Conservation (phyloP, 176 grass and related monocot species). For the Cymbopogon citratus region DNA sequence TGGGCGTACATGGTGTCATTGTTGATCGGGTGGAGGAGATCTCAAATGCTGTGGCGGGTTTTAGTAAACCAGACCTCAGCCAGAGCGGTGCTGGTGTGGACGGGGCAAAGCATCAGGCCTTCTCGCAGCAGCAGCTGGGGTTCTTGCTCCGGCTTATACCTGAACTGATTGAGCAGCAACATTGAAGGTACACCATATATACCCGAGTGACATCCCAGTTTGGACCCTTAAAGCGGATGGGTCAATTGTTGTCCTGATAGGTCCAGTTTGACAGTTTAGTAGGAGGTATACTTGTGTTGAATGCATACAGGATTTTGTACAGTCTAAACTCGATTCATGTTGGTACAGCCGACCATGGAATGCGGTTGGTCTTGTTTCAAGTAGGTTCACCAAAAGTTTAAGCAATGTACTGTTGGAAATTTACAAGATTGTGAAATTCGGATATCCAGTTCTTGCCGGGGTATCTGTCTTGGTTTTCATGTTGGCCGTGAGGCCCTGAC, state of each 20-base stretch:
- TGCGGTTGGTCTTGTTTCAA: too few species aligned
- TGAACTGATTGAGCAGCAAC: slow-evolving; percentile 43
- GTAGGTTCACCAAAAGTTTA: too few species aligned
- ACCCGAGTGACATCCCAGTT: neutral
- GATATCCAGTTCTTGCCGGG: neutral
- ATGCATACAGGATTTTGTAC: too few species aligned
- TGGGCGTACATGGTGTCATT: slow-evolving; percentile 63
- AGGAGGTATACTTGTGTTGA: neutral
- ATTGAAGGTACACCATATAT: slow-evolving; percentile 3
- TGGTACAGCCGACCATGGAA: too few species aligned
- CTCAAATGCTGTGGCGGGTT: slow-evolving; percentile 35
- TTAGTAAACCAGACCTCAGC: slow-evolving; percentile 2
- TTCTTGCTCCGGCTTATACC: slow-evolving; percentile 66
- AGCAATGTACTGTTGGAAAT: too few species aligned
- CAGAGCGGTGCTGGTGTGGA: neutral
- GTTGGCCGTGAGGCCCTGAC: too few species aligned
- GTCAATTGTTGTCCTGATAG: neutral
- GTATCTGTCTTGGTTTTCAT: too few species aligned
- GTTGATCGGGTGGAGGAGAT: slow-evolving; percentile 64
- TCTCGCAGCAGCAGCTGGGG: slow-evolving; percentile 46
- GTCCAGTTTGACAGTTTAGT: neutral
- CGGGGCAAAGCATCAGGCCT: slow-evolving; percentile 15
- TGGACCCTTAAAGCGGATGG: neutral
- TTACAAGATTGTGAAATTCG: too few species aligned
- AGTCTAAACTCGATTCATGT: too few species aligned